Base-by-base conservation (phyloP, 495 filamentous ascomycete species). In the Terfezia claveryi region DNA sequence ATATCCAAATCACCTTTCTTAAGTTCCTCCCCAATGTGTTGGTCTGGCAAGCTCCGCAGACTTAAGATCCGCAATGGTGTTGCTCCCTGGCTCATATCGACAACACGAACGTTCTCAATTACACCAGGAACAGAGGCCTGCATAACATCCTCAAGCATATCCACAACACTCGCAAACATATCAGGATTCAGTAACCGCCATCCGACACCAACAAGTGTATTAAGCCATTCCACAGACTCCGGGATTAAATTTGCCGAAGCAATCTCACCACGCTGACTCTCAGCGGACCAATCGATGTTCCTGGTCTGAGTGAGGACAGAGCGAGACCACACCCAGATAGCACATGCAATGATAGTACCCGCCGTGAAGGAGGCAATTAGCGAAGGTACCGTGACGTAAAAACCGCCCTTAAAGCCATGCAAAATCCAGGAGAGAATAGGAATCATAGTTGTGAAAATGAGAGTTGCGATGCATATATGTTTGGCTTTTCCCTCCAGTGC, bases 11-110 rank as follows among this genome's bases (percentile, higher is more conserved):
- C 62, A 36, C 64, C n/a, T 58, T 62, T 61, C 14, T 49, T 54
- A n/a, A 64, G 36, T 38, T 95, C 89, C 66, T 95, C 94, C 60
- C 83, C 76, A 60, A 96, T 83, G 63, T 83, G 79, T 58, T 96
- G 89, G 38, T 88, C 89, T 62, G 83, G 79, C 1, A 95, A 74
- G 70, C 95, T 81, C 69, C 87, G 89, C 89, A 95, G 69, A 8
- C 58, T 56, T 14, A 64, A 38, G 27, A 64, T 57, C 23, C 62
- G 37, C 6, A 64, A 53, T 12, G 62, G 62, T 7, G 49, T 61
- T 1, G 51, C 46, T 8, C 62, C 62, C 49, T 64, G 62, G 12
- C 62, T 61, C 10, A 64, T 38, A 14, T 58, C 63, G 10, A 54
- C 54, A 36, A 64, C 50, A 50, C 60, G 64, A 10, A 64, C 62